Evolutionary conservation across 805 yeast genomes (phyloP), one percentile per base, ranked within the genome.

Genomic region (Candida piceae): DNA sequence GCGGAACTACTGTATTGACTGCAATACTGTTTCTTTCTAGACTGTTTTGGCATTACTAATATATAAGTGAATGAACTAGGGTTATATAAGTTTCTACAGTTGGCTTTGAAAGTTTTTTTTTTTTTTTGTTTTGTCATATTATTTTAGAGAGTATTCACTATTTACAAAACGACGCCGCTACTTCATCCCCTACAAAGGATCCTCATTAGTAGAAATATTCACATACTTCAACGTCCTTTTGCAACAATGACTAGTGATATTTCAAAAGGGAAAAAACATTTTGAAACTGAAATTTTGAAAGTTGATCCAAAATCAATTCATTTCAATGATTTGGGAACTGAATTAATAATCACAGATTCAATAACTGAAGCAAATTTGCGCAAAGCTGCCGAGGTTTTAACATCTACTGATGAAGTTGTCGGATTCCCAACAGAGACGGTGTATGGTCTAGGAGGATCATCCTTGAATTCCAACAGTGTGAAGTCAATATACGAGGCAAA

Each of bases 361-460:
- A 56, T 56, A 19, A 80, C 94, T 0, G 60, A 64, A 40, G 39
- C 49, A 9, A 74, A 74, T 41, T 60, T 88, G 2, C 35, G 58
- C 9, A 60, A 60, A 15, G 97, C 96, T 5, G 79, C 87, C 0
- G 49, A 63, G 2, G 60, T 78, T 4, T 58, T 88, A 4, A 57
- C 64, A 13, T 58, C 60, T 2, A 64, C 80, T 0, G 55, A 70
- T 26, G 66, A 77, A 19, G 87, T 81, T 0, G 88, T 93, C 11
- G 97, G 90, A 0, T 89, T 93, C 51, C 98, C 98, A 2, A 86
- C 98, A 0, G 98, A 93, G 55, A 93, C 98, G 0, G 98, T 93
- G 0, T 93, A 93, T 58, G 98, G 98, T 0, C 69, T 93, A 1
- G 98, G 96, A 0, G 98, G 93, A 1, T 81, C 89, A 3, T 84